Percentiles rank a stretch among this genome's conserved stretches.
phyloP scores from a whole-genome alignment of 176 grass and related monocot species.

The Thalia dealbata region DNA sequence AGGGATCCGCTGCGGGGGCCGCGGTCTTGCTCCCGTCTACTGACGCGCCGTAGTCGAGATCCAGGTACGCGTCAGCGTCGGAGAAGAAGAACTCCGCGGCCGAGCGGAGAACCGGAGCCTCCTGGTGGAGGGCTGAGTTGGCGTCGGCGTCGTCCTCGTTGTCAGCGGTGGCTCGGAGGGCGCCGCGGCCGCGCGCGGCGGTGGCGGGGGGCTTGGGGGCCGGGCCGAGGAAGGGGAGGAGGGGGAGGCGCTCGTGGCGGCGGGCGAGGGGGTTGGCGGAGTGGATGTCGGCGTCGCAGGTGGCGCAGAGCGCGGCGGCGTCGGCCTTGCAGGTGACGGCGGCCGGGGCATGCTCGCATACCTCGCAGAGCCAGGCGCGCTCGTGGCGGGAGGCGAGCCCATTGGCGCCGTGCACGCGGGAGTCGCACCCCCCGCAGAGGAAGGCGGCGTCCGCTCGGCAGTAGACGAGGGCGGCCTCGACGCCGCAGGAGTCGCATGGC shows the following conservation, averaged over 20 bases:
- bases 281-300: constrained; percentile 28
- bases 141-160: constrained; percentile 50
- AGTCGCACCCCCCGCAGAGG: constrained; percentile 10
- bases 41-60: constrained; percentile 51
- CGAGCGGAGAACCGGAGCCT: neutral
- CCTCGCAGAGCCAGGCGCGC: constrained; percentile 71
- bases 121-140: constrained; percentile 48
- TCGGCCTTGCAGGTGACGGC: constrained; percentile 85
- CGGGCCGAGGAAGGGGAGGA: constrained; percentile 42
- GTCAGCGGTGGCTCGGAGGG: neutral
- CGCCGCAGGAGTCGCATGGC: constrained; percentile 3
- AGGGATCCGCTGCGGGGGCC: constrained; percentile 23
- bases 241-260: constrained; percentile 66
- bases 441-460: constrained; percentile 8
- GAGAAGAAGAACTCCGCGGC: constrained; percentile 31
- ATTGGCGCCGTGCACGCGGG: constrained; percentile 3
- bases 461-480: neutral
- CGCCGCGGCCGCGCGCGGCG: neutral
- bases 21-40: constrained; percentile 43
- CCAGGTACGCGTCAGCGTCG: constrained; percentile 41
- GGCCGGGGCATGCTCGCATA: constrained; percentile 72
- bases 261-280: constrained; percentile 69
- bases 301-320: constrained; percentile 42
- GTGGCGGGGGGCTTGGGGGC: constrained; percentile 31
- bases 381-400: constrained; percentile 29